Percentiles rank a stretch among this genome's conserved stretches.
Evolutionary conservation across 2,329 filamentous ascomycete genomes (phyloP).

Genomic region (Byssothecium circinans): DNA sequence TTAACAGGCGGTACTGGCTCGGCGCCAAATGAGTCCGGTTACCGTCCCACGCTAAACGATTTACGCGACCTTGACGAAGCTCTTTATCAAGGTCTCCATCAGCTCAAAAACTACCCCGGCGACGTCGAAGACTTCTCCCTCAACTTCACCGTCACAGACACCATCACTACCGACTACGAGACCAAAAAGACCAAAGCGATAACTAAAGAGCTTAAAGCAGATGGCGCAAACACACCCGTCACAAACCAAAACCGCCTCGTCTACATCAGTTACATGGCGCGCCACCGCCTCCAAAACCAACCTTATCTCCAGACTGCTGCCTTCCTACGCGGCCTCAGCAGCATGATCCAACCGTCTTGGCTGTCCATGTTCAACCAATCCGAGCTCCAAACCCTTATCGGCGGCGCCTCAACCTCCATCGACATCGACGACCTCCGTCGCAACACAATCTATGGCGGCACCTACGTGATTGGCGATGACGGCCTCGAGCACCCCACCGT

Average conservation of each 20-base stretch:
- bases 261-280: slow-evolving; percentile 91
- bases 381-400: slow-evolving; percentile 90
- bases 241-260: slow-evolving; percentile 90
- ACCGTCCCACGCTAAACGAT: slow-evolving; percentile 93
- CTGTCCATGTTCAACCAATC: slow-evolving; percentile 98
- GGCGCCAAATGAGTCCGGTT: slow-evolving; percentile 68
- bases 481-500: slow-evolving; percentile 82
- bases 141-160: slow-evolving; percentile 87
- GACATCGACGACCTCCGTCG: slow-evolving; percentile 81
- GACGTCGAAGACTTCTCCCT: slow-evolving; percentile 79
- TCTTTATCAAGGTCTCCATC: slow-evolving; percentile 80
- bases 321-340: slow-evolving; percentile 81
- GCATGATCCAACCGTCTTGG: slow-evolving; percentile 91
- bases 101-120: slow-evolving; percentile 82
- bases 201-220: slow-evolving; percentile 73
- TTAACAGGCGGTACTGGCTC: slow-evolving; percentile 67
- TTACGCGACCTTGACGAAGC: slow-evolving; percentile 87
- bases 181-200: slow-evolving; percentile 58
- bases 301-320: slow-evolving; percentile 79
- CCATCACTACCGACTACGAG: slow-evolving; percentile 46
- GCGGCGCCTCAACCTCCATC: slow-evolving; percentile 82
- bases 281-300: slow-evolving; percentile 81
- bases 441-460: slow-evolving; percentile 84
- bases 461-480: slow-evolving; percentile 90
- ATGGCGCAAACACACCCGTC: slow-evolving; percentile 75